Evolutionary conservation across 116 monocot species (phyloP).

Genomic region (Trichopus zeylanicus): DNA sequence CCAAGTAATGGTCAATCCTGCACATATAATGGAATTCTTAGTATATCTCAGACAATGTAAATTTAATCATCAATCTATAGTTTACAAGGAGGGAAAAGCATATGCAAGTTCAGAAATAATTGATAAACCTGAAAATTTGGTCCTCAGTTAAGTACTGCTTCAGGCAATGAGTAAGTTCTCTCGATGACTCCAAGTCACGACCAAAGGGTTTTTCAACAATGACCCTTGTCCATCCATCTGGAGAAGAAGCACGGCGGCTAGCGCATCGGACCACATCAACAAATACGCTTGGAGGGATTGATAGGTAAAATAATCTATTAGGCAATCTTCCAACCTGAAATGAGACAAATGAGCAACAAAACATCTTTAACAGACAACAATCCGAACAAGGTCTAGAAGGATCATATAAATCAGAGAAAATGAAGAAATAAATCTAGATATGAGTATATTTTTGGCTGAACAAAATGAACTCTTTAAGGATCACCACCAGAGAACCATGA

Average conservation of each 20-base stretch:
- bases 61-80: no score
- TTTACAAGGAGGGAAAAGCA: no score
- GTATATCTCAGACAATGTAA: no score
- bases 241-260: conserved; percentile 62
- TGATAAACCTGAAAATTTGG: conserved; percentile 84
- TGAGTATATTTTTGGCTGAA: no score
- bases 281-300: conserved; percentile 90
- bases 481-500: no score
- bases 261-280: conserved; percentile 82
- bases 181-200: conserved; percentile 73
- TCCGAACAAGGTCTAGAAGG: no score
- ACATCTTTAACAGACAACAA: no score
- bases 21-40: no score
- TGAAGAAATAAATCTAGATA: no score
- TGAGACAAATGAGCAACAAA: no score
- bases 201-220: conserved; percentile 97
- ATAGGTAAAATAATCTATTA: conserved; percentile 84
- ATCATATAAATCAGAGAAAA: no score
- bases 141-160: conserved; percentile 76
- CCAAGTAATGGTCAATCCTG: conserved; percentile 97
- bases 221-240: conserved; percentile 86
- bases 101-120: background rate
- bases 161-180: conserved; percentile 61
- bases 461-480: no score
- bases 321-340: conserved; percentile 57